phyloP scores from a whole-genome alignment of 495 filamentous ascomycete species.

The Tuber magnatum region DNA sequence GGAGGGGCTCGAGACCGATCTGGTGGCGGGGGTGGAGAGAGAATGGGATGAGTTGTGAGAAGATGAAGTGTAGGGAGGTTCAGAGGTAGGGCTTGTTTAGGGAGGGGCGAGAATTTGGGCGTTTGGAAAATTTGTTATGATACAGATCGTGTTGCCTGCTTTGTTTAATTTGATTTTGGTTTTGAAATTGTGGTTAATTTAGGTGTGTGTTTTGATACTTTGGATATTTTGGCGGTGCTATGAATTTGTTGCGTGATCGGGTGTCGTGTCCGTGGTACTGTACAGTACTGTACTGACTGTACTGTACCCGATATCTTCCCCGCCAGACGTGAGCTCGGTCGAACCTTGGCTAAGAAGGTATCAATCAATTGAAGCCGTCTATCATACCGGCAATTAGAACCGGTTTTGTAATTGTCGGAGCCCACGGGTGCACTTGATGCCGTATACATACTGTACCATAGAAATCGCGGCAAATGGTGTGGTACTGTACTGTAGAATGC shows the following conservation, averaged over 20 bases:
- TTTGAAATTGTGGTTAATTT: not conserved
- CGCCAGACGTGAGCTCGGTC: not conserved
- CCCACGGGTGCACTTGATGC: not conserved
- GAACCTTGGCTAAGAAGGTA: not conserved
- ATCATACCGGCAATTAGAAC: not conserved
- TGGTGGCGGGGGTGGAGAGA: conserved; percentile 29
- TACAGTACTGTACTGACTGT: too few relatives aligned
- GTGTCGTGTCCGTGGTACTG: not conserved
- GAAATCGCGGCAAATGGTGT: too few relatives aligned
- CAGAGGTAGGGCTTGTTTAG: not conserved
- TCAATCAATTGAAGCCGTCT: not conserved
- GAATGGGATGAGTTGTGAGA: conserved; percentile 13
- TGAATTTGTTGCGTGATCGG: not conserved
- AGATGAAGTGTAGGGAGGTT: conserved; percentile 21
- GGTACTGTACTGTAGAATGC: too few relatives aligned
- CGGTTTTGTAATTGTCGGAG: not conserved
- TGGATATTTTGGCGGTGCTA: not conserved
- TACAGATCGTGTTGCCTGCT: not conserved
- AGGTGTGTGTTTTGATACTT: not conserved
- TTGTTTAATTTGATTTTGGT: not conserved
- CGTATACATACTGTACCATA: too few relatives aligned
- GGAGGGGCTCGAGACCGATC: not conserved
- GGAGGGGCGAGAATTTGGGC: not conserved
- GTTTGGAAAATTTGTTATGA: not conserved
- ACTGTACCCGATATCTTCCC: too few relatives aligned